Evolutionary conservation across 2,329 filamentous ascomycete species (phyloP).

Genomic region (Aspergillus fumigatiaffinis): DNA sequence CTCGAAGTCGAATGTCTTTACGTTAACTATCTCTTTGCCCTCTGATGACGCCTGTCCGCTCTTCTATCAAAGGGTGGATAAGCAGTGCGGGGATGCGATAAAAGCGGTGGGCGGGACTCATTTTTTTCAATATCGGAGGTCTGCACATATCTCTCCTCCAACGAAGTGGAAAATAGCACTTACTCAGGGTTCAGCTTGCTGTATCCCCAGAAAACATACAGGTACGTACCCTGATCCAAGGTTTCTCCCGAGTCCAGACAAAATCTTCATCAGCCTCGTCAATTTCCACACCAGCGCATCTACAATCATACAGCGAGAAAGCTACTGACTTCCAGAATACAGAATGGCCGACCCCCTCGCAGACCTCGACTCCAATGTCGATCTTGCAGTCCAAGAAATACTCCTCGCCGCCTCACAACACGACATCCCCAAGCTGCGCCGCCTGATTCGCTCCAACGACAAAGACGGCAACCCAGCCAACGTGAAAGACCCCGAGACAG

Average conservation of each 20-base stretch:
- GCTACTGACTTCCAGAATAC: not conserved
- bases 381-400: slow-evolving; percentile 53
- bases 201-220: not conserved
- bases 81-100: not conserved
- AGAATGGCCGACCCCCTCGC: slow-evolving; percentile 24
- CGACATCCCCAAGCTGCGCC: slow-evolving; percentile 63
- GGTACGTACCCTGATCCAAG: not conserved
- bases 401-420: slow-evolving; percentile 65
- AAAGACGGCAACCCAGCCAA: slow-evolving; percentile 56
- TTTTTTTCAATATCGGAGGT: not conserved
- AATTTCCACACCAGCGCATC: slow-evolving; percentile 5
- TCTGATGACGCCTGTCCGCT: not conserved
- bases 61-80: not conserved
- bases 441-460: slow-evolving; percentile 58
- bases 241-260: not conserved
- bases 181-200: not conserved
- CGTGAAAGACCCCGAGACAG: slow-evolving; percentile 78
- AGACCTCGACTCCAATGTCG: slow-evolving; percentile 32
- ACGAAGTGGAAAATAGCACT: not conserved
- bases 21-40: not conserved
- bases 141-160: not conserved
- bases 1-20: not conserved
- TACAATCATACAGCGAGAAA: not conserved
- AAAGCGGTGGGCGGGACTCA: not conserved
- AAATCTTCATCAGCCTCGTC: not conserved